Evolutionary conservation across 805 yeast species (phyloP).

Genomic region (Kodamaea sagamina): DNA sequence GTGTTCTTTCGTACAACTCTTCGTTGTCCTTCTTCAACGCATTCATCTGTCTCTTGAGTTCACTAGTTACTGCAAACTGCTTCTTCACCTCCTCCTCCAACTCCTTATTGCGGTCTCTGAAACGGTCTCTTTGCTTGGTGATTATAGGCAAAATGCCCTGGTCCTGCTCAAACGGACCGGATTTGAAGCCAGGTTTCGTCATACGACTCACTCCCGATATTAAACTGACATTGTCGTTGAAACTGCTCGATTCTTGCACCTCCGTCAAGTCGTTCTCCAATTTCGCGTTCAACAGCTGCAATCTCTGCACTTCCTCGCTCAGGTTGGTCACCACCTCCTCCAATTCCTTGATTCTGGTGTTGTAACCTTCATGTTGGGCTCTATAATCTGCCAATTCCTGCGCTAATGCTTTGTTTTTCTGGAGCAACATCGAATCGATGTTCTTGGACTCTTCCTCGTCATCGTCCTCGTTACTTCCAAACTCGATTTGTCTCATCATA

Average conservation of each 20-base stretch:
- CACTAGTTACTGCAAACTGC: constrained; percentile 52
- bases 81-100: constrained; percentile 79
- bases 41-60: constrained; percentile 64
- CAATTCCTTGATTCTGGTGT: constrained; percentile 41
- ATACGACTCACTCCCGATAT: constrained; percentile 56
- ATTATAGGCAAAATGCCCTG: constrained; percentile 70
- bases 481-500: constrained; percentile 71
- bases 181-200: constrained; percentile 21
- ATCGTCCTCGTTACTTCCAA: constrained; percentile 52
- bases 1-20: constrained; percentile 74
- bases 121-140: constrained; percentile 93
- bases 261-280: constrained; percentile 74
- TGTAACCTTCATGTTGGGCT: constrained; percentile 53
- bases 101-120: constrained; percentile 78
- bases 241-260: constrained; percentile 51
- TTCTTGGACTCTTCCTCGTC: constrained; percentile 25
- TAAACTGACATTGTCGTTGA: constrained; percentile 65
- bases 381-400: constrained; percentile 68
- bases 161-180: constrained; percentile 20
- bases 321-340: constrained; percentile 37
- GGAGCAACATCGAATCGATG: constrained; percentile 61
- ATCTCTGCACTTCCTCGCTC: constrained; percentile 39
- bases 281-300: constrained; percentile 53
- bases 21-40: constrained; percentile 71
- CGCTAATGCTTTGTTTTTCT: constrained; percentile 72